These are phyloP conservation scores for Blyttiomyces sp. DNA, from an alignment of 371 early-diverging fungal species.

Conservation along the genomic window DNA sequence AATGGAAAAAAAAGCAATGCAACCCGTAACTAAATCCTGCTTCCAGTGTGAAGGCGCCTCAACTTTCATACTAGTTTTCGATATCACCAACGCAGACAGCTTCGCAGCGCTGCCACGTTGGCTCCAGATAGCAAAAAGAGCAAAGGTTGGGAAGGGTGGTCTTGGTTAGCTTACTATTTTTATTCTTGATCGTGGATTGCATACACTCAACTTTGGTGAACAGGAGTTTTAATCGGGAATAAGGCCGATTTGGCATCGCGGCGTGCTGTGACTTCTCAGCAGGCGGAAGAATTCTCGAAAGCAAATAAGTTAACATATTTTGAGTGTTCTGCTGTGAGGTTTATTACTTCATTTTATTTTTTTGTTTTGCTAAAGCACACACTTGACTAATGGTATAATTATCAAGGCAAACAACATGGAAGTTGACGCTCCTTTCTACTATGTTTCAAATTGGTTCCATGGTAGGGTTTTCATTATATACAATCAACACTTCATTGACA, in stretches of 20 bases:
- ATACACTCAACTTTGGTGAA: not conserved
- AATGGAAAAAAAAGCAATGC: not conserved
- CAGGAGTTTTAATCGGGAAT: slow-evolving; percentile 39
- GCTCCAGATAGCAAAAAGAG: slow-evolving; percentile 31
- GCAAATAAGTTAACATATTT: slow-evolving; percentile 35
- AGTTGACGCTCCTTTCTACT: slow-evolving; percentile 48
- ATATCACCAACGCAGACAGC: slow-evolving; percentile 40
- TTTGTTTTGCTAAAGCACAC: not conserved
- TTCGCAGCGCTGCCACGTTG: slow-evolving; percentile 36
- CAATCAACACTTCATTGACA: not conserved
- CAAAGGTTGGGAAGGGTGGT: slow-evolving; percentile 12
- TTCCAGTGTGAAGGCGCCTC: slow-evolving; percentile 29
- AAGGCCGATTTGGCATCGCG: slow-evolving; percentile 37
- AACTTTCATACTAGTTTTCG: slow-evolving; percentile 39
- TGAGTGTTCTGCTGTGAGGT: slow-evolving; percentile 41
- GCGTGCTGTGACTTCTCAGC: slow-evolving; percentile 29
- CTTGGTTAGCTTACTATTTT: slow-evolving; percentile 6
- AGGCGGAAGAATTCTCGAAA: slow-evolving; percentile 44
- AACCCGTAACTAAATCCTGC: not conserved
- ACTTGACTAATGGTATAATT: too few species aligned
- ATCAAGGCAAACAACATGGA: slow-evolving; percentile 34
- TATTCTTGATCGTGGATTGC: not conserved
- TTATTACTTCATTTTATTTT: not conserved
- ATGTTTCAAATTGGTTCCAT: slow-evolving; percentile 31
- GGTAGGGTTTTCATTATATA: slow-evolving; percentile 11